These are phyloP conservation scores for Leccinum subfulvum DNA, from an alignment of 1,284 basidiomycete species.

Conservation along the genomic window DNA sequence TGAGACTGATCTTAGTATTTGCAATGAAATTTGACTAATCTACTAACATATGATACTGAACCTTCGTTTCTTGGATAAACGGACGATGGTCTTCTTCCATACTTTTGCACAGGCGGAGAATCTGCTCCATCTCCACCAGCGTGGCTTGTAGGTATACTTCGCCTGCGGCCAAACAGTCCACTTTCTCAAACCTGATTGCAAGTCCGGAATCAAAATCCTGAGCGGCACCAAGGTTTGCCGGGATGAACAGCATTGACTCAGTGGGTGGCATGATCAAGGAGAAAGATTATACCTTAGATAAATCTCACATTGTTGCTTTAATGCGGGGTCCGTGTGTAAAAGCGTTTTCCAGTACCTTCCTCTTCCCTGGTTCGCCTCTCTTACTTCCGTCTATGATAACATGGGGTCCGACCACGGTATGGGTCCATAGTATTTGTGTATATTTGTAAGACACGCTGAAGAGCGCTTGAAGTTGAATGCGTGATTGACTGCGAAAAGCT, in stretches of 20 bases:
- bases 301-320: not conserved
- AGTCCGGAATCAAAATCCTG: not conserved
- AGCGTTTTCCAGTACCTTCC: not conserved
- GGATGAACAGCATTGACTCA: constrained; percentile 9
- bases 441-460: constrained; percentile 2
- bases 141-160: constrained; percentile 10
- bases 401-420: constrained; percentile 12
- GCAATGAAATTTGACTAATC: rapidly evolving
- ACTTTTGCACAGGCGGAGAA: not conserved
- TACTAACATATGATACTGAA: not conserved
- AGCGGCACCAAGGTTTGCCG: not conserved
- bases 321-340: constrained; percentile 2
- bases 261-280: constrained; percentile 13
- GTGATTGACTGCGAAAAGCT: too few species aligned
- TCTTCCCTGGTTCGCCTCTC: not conserved
- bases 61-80: constrained; percentile 6
- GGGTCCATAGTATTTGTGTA: constrained; percentile 10
- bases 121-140: constrained; percentile 11
- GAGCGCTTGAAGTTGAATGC: too few species aligned
- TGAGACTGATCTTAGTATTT: not conserved
- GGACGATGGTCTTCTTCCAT: not conserved
- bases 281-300: not conserved
- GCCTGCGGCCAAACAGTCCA: constrained; percentile 3
- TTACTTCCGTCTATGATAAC: not conserved
- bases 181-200: not conserved